Evolutionary conservation across 352 stramenopile genomes (phyloP), one percentile per base, ranked within the genome.

Genomic region (Peronosclerospora sorghi): DNA sequence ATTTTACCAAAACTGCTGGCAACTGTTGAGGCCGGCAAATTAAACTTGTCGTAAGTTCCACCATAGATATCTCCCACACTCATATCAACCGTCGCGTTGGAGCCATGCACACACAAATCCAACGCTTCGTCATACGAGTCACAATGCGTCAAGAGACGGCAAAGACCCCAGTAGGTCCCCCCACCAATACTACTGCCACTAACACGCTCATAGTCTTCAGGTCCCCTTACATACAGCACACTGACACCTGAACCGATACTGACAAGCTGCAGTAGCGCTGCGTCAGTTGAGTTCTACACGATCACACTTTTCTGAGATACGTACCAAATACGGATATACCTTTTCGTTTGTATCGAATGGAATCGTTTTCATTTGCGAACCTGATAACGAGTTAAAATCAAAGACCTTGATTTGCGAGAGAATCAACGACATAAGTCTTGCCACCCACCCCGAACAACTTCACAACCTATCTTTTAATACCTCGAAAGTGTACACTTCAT

Each of bases 51-150:
- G 71, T 97, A 97, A 28, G 87, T 83, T 38, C 84, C 80, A 8
- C 96, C 96, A 62, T 99, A 99, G 54, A 99, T 99, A 62, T 99
- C 96, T 18, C 93, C 92, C 24, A 99, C 96, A 53, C 96, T 96
- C 88, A 98, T 97, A 63, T 98, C 93, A 8, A 98, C 90, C 15
- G 73, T 73, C 44, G 77, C 61, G 54, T 91, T 91, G 40, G 73
- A 75, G 32, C 81, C 81, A 44, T 83, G 54, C 7, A 89, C 81
- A 29, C 72, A 78, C 32, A 87, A 64, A 40, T 93, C 78, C 28
- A 93, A 57, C 14, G 78, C 81, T 45, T 91, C 81, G 54, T 93
- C 81, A 51, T 87, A 93, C 42, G 76, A 77, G 30, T 72, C 53
- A 46, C 77, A 94, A 37, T 85, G 72, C n/a, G 91, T 97, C 26